Conservation (phyloP, 108 stramenopile genomes). For the Schizochytrium sp. region DNA sequence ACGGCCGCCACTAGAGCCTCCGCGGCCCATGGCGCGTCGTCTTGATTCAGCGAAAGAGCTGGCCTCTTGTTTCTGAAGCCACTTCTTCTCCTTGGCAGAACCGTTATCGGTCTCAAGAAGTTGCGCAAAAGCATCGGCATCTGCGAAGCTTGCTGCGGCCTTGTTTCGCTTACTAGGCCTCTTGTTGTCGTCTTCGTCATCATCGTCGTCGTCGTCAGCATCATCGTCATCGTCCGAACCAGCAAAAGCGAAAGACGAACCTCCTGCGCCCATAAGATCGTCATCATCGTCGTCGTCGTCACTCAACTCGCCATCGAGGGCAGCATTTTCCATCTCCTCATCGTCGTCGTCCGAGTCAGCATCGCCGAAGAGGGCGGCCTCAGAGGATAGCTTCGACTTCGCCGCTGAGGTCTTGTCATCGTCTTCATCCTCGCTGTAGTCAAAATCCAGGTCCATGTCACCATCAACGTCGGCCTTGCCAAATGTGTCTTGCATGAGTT, state of each 20-base stretch:
- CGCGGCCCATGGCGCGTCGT: too few relatives aligned
- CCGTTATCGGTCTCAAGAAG: not conserved
- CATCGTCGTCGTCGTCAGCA: constrained; percentile 22
- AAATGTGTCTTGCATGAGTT: constrained; percentile 64
- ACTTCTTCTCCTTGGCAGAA: not conserved
- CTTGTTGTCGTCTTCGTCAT: not conserved
- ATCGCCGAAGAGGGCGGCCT: constrained; percentile 34
- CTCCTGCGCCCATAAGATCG: not conserved
- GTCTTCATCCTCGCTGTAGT: constrained; percentile 24
- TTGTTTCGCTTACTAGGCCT: not conserved
- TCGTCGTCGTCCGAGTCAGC: constrained; percentile 37
- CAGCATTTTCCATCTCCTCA: not conserved
- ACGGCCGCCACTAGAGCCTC: too few relatives aligned
- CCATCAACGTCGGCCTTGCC: constrained; percentile 49
- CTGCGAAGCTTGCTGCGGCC: not conserved
- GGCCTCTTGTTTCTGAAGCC: not conserved
- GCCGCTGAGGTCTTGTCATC: not conserved
- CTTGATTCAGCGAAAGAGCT: not conserved
- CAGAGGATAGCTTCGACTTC: not conserved
- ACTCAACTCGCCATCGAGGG: not conserved
- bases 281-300: constrained; percentile 17
- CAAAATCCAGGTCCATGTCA: constrained; percentile 24
- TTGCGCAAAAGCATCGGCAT: not conserved
- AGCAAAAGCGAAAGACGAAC: not conserved
- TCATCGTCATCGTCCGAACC: not conserved